phyloP scores from a whole-genome alignment of 2,329 filamentous ascomycete genomes.

The Arachnopeziza araneosa region DNA sequence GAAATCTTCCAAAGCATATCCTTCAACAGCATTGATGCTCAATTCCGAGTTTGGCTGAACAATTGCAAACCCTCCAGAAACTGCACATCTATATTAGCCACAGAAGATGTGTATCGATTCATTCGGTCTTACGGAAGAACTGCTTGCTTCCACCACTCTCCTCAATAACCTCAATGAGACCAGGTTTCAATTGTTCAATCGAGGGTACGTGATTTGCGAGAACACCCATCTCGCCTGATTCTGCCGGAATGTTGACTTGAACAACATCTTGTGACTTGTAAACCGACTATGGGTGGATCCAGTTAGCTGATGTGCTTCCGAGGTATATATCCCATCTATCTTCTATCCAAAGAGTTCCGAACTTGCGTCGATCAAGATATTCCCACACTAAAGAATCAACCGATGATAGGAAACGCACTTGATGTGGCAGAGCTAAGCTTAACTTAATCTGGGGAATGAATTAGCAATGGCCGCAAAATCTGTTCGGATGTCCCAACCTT shows the following conservation, averaged over 20 bases:
- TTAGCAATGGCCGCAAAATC: slow-evolving; percentile 26
- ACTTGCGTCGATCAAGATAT: neutral
- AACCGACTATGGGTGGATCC: slow-evolving; percentile 50
- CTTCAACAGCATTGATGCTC: slow-evolving; percentile 98
- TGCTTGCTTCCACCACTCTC: slow-evolving; percentile 87
- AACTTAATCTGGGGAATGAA: slow-evolving; percentile 70
- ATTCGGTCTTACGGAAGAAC: slow-evolving; percentile 80
- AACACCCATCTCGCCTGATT: slow-evolving; percentile 98
- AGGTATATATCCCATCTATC: neutral
- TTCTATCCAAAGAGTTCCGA: neutral
- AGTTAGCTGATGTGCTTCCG: neutral
- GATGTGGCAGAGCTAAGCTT: slow-evolving; percentile 93
- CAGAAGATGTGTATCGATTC: slow-evolving; percentile 1
- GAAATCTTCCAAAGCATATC: slow-evolving; percentile 92
- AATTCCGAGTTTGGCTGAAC: slow-evolving; percentile 92
- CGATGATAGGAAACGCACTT: slow-evolving; percentile 59
- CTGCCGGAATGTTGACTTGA: slow-evolving; percentile 98
- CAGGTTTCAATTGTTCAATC: slow-evolving; percentile 98
- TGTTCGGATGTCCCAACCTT: slow-evolving; percentile 50
- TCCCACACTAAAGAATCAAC: neutral
- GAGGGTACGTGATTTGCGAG: slow-evolving; percentile 98
- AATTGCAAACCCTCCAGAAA: slow-evolving; percentile 93
- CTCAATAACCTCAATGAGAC: slow-evolving; percentile 91
- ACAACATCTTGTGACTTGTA: slow-evolving; percentile 67
- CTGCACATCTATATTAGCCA: slow-evolving; percentile 39